These are phyloP conservation scores for Microdochium bolleyi DNA, from an alignment of 2,329 filamentous ascomycete species.

Conservation along the genomic window DNA sequence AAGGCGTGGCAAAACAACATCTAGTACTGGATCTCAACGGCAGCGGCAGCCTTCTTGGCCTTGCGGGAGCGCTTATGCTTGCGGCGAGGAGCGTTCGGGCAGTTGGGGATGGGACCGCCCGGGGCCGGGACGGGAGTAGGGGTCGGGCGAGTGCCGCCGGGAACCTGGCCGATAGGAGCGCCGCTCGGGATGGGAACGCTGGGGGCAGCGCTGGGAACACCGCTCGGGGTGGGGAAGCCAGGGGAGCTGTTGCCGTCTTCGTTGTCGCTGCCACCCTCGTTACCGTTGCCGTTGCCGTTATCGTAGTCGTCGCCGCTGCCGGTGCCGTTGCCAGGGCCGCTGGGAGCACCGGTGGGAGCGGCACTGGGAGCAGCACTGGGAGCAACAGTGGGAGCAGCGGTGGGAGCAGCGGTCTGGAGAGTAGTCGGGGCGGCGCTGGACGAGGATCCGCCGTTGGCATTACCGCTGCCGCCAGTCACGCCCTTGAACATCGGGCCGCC, in stretches of 20 bases:
- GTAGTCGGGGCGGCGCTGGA: no score
- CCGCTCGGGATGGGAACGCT: not conserved
- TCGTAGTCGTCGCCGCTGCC: no score
- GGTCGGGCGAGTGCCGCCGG: no score
- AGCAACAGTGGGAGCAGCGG: not conserved
- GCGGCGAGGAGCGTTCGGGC: not conserved
- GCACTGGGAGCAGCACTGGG: not conserved
- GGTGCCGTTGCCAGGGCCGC: no score
- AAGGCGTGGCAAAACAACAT: not conserved
- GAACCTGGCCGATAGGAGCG: no score
- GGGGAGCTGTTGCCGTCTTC: not conserved
- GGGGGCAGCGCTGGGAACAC: no score
- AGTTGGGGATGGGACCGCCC: not conserved
- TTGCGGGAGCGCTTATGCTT: not conserved
- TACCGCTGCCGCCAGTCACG: not conserved
- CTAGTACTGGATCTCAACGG: not conserved
- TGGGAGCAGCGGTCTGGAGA: not conserved
- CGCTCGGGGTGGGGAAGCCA: not conserved
- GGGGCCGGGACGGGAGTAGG: not conserved
- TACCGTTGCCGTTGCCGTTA: no score
- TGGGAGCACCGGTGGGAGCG: no score
- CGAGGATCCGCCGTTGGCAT: no score
- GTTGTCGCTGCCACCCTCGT: no score
- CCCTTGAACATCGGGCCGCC: not conserved
- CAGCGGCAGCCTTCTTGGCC: not conserved